Evolutionary conservation across 371 early-diverging fungal genomes (phyloP).

Genomic region (Syncephalastrum contaminatum): DNA sequence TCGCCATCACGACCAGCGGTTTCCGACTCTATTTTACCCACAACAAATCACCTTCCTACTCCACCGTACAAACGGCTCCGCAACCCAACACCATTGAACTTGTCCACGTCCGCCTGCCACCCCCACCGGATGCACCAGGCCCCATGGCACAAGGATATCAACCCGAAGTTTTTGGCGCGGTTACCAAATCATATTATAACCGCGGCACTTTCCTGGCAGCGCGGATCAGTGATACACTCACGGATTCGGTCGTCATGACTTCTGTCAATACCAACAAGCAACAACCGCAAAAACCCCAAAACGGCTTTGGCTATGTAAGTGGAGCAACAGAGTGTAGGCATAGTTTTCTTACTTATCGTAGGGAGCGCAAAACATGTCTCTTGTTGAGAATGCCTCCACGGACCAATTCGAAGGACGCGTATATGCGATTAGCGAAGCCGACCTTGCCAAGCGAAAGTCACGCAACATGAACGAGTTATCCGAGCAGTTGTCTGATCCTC

Average conservation of each 20-base stretch:
- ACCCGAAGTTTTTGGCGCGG: slow-evolving; percentile 14
- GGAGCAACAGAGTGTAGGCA: too few relatives aligned
- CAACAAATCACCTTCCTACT: slow-evolving; percentile 20
- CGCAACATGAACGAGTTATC: slow-evolving; percentile 54
- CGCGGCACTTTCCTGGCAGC: slow-evolving; percentile 69
- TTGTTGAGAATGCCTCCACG: slow-evolving; percentile 15
- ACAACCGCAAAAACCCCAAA: not conserved
- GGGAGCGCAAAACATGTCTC: not conserved
- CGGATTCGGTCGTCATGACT: slow-evolving; percentile 61
- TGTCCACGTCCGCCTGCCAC: slow-evolving; percentile 72
- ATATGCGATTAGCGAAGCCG: slow-evolving; percentile 73
- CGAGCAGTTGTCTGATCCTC: slow-evolving; percentile 54
- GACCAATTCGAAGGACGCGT: slow-evolving; percentile 71
- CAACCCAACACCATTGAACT: slow-evolving; percentile 62
- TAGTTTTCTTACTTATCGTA: not conserved
- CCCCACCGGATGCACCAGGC: slow-evolving; percentile 21
- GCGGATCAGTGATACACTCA: slow-evolving; percentile 57
- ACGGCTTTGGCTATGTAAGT: not conserved
- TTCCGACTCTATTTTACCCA: slow-evolving; percentile 76
- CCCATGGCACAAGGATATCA: slow-evolving; percentile 11
- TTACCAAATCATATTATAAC: slow-evolving; percentile 63
- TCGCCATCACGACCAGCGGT: slow-evolving; percentile 72
- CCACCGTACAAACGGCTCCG: slow-evolving; percentile 1
- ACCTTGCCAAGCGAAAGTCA: not conserved
- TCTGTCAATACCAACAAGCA: slow-evolving; percentile 17